Percentiles rank a stretch among this genome's conserved stretches.
These are phyloP conservation scores for Lepraria neglecta DNA, from an alignment of 495 filamentous ascomycete genomes.

Conservation along the genomic window DNA sequence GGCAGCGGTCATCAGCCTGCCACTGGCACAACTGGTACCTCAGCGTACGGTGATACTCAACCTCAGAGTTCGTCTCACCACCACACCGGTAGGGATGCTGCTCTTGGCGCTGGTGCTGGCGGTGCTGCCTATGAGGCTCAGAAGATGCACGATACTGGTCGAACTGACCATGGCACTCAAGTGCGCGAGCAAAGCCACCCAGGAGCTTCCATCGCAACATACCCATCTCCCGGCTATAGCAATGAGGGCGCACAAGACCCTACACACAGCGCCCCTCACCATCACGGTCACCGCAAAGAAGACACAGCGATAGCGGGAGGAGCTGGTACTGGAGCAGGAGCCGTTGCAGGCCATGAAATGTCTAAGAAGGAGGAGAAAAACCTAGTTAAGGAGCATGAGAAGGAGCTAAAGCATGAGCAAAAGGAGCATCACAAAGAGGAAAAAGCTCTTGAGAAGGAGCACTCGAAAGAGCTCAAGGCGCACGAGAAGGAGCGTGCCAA, in stretches of 20 bases:
- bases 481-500: slow-evolving; percentile 26
- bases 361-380: slow-evolving; percentile 24
- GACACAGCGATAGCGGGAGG: slow-evolving; percentile 29
- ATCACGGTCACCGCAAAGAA: slow-evolving; percentile 13
- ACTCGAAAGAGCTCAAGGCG: slow-evolving; percentile 29
- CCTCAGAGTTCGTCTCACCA: slow-evolving; percentile 8
- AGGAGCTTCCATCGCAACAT: slow-evolving; percentile 8
- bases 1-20: slow-evolving; percentile 22
- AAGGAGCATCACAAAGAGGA: slow-evolving; percentile 24
- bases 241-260: slow-evolving; percentile 17
- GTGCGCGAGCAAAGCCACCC: background rate
- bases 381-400: slow-evolving; percentile 23
- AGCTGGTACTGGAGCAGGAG: slow-evolving; percentile 20
- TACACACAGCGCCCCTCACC: slow-evolving; percentile 16
- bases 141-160: slow-evolving; percentile 2
- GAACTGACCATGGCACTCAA: slow-evolving; percentile 5
- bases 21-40: background rate
- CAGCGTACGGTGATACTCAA: slow-evolving; percentile 8
- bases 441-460: slow-evolving; percentile 25
- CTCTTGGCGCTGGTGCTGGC: slow-evolving; percentile 20
- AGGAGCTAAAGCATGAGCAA: slow-evolving; percentile 23
- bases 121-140: slow-evolving; percentile 18
- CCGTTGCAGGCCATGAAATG: slow-evolving; percentile 20
- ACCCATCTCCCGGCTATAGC: slow-evolving; percentile 8
- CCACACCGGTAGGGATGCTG: slow-evolving; percentile 18